Conservation (phyloP, 345 rosid genomes). For the Salix purpurea region DNA sequence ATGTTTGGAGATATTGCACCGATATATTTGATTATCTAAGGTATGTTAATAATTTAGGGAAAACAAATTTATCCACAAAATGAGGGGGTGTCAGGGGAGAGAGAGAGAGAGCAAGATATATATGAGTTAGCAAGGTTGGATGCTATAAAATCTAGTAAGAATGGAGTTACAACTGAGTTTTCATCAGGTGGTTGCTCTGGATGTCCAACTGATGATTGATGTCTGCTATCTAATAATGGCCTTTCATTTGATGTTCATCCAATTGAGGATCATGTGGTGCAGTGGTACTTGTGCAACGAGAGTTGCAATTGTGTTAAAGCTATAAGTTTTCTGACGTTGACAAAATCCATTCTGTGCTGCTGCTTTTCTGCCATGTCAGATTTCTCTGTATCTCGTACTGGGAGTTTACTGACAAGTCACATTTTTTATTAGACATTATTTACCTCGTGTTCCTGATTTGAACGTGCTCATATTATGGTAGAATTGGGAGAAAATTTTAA, state of each 20-base stretch:
- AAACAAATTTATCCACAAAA: neutral
- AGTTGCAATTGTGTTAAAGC: neutral
- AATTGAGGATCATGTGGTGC: neutral
- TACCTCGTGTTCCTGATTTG: neutral
- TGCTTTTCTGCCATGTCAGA: neutral
- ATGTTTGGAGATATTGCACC: constrained; percentile 99
- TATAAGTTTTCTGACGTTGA: neutral
- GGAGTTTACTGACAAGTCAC: neutral
- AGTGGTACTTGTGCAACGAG: neutral
- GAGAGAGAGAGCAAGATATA: neutral
- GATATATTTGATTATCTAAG: constrained; percentile 95
- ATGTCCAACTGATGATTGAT: neutral
- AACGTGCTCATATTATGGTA: neutral
- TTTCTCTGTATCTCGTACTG: neutral
- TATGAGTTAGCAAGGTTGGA: neutral
- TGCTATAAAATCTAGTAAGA: neutral
- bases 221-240: neutral
- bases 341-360: neutral
- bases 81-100: neutral
- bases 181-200: neutral
- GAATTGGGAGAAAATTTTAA: neutral
- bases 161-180: neutral
- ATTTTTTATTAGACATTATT: neutral
- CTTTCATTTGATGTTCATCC: neutral
- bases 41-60: constrained; percentile 30